Conservation (phyloP, 805 yeast species). For the Candida coquimbonensis region DNA sequence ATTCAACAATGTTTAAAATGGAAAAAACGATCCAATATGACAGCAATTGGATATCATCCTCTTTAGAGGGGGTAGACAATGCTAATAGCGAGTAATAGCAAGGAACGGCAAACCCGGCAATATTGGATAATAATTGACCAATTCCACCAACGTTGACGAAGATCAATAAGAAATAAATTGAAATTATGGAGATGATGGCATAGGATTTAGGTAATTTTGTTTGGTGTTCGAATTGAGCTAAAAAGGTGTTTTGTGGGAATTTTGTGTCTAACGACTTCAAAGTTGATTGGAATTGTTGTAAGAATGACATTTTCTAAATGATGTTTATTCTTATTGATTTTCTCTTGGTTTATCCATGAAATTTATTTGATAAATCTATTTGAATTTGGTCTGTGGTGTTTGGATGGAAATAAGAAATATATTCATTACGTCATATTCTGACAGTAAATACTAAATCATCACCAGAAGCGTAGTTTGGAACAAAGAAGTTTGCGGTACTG, state of each 20-base stretch:
- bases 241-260: slow-evolving; percentile 16
- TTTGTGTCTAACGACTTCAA: slow-evolving; percentile 38
- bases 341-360: slow-evolving; percentile 27
- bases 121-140: slow-evolving; percentile 88
- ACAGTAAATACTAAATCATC: no score
- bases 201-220: slow-evolving; percentile 72
- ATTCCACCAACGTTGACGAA: slow-evolving; percentile 90
- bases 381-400: no score
- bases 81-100: slow-evolving; percentile 86
- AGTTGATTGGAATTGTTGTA: slow-evolving; percentile 35
- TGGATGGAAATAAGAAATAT: no score
- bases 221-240: slow-evolving; percentile 21
- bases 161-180: slow-evolving; percentile 64
- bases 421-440: no score
- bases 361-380: no score
- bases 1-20: slow-evolving; percentile 82
- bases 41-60: slow-evolving; percentile 81
- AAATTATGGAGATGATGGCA: slow-evolving; percentile 60
- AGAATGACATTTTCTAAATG: no score
- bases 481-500: no score
- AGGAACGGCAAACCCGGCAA: slow-evolving; percentile 87
- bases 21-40: slow-evolving; percentile 99
- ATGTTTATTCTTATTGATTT: slow-evolving; percentile 31
- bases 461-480: no score
- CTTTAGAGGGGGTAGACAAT: slow-evolving; percentile 56